Conservation (phyloP, 2,329 filamentous ascomycete species). For the Talaromyces sp. region DNA sequence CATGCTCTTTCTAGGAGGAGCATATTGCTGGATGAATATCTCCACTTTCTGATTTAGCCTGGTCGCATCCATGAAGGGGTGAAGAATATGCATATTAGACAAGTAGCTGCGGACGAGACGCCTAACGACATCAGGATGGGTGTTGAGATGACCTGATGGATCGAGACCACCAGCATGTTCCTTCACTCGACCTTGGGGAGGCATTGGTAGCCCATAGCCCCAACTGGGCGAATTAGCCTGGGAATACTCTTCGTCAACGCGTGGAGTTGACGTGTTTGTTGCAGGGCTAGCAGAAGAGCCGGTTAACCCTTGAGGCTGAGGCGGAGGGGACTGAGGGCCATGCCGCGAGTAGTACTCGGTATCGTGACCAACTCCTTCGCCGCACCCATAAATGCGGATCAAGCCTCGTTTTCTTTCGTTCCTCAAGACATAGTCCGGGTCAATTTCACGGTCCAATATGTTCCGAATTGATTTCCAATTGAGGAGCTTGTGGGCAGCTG, state of each 20-base stretch:
- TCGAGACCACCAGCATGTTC: constrained; percentile 50
- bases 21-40: constrained; percentile 50
- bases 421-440: constrained; percentile 70
- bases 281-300: constrained; percentile 38
- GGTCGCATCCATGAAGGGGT: constrained; percentile 59
- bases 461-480: constrained; percentile 65
- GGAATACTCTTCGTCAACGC: constrained; percentile 29
- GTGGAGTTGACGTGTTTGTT: constrained; percentile 24
- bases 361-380: constrained; percentile 66
- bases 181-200: constrained; percentile 25
- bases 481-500: constrained; percentile 78
- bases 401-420: constrained; percentile 71
- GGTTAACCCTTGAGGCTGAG: background rate
- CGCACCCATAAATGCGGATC: constrained; percentile 71
- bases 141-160: constrained; percentile 48
- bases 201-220: constrained; percentile 46
- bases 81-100: constrained; percentile 59
- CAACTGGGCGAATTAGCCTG: constrained; percentile 48
- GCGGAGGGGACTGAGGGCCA: background rate
- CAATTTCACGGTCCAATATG: constrained; percentile 57
- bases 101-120: constrained; percentile 55
- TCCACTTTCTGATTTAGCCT: constrained; percentile 53
- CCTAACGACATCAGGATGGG: constrained; percentile 51
- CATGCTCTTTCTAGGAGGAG: constrained; percentile 27
- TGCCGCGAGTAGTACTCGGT: constrained; percentile 36